These are phyloP conservation scores for Chrysoporthe cubensis DNA, from an alignment of 2,329 filamentous ascomycete genomes.

Conservation along the genomic window DNA sequence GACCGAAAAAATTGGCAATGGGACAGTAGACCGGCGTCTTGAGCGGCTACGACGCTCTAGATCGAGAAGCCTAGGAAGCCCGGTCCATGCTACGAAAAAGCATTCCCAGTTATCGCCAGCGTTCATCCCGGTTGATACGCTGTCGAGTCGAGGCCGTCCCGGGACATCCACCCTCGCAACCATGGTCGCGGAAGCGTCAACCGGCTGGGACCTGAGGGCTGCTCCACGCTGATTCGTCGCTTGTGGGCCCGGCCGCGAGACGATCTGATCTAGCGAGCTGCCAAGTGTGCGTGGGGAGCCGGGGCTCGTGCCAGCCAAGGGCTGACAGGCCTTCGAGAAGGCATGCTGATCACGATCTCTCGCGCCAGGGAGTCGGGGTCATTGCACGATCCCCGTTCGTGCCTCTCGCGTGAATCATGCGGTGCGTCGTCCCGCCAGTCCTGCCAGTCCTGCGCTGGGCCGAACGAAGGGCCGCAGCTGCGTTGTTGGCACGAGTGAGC, in stretches of 20 bases:
- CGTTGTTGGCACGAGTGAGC: constrained; percentile 4
- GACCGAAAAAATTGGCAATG: constrained; percentile 6
- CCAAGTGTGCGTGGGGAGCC: constrained; percentile 20
- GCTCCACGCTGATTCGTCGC: constrained; percentile 17
- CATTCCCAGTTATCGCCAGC: constrained; percentile 10
- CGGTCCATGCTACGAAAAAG: constrained; percentile 5
- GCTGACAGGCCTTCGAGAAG: constrained; percentile 10
- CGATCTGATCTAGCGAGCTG: constrained; percentile 25
- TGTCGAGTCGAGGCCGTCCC: constrained; percentile 13
- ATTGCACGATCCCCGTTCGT: constrained; percentile 4
- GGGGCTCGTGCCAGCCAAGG: constrained; percentile 20
- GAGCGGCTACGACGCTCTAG: constrained; percentile 23
- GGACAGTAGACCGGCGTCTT: constrained; percentile 19
- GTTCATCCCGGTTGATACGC: constrained; percentile 18
- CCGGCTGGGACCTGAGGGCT: constrained; percentile 5
- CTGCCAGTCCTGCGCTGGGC: constrained; percentile 11
- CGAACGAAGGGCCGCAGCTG: background rate
- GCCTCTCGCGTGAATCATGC: background rate
- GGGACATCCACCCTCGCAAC: background rate
- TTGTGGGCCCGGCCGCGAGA: constrained; percentile 7
- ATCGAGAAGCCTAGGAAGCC: constrained; percentile 7
- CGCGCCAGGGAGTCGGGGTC: background rate
- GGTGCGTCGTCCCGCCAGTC: constrained; percentile 6
- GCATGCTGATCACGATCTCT: constrained; percentile 20
- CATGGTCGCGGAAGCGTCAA: constrained; percentile 15